Percentiles rank a stretch among this genome's conserved stretches.
phyloP scores from a whole-genome alignment of 495 filamentous ascomycete species.

The Penicillium waksmanii region DNA sequence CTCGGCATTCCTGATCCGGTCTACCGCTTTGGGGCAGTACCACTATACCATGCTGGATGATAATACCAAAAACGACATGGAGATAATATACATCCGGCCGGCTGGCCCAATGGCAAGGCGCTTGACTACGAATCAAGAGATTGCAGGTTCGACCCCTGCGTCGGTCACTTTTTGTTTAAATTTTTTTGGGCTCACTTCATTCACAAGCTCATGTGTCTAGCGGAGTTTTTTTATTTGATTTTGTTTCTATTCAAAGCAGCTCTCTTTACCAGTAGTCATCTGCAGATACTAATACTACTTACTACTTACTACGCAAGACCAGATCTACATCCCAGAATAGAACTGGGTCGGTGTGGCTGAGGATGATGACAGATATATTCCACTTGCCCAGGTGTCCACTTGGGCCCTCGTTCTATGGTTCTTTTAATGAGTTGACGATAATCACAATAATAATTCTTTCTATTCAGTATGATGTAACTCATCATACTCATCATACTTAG shows the following conservation, averaged over 20 bases:
- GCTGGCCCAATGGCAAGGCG: slow-evolving; percentile 73
- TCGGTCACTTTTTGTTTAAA: slow-evolving; percentile 40
- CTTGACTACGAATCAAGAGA: slow-evolving; percentile 75
- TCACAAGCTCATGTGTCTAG: too few species aligned
- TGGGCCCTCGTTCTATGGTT: neutral
- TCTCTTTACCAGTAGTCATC: too few species aligned
- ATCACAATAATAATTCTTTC: neutral
- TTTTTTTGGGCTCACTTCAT: too few species aligned
- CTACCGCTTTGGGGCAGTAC: neutral
- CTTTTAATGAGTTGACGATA: neutral
- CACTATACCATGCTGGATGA: neutral
- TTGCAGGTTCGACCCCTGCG: slow-evolving; percentile 54
- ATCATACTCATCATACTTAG: too few species aligned
- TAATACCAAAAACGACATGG: neutral
- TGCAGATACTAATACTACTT: neutral
- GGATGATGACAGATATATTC: too few species aligned
- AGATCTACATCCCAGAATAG: too few species aligned
- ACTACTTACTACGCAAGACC: too few species aligned
- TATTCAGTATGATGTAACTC: neutral
- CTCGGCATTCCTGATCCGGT: slow-evolving; percentile 8
- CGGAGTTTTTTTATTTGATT: too few species aligned
- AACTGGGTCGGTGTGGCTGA: too few species aligned
- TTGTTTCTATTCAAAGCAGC: too few species aligned
- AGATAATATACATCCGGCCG: slow-evolving; percentile 27
- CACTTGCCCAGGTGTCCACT: neutral